Percentiles rank a stretch among this genome's conserved stretches.
Evolutionary conservation across 2,329 filamentous ascomycete genomes (phyloP).

Genomic region (Beauveria pseudobassiana): DNA sequence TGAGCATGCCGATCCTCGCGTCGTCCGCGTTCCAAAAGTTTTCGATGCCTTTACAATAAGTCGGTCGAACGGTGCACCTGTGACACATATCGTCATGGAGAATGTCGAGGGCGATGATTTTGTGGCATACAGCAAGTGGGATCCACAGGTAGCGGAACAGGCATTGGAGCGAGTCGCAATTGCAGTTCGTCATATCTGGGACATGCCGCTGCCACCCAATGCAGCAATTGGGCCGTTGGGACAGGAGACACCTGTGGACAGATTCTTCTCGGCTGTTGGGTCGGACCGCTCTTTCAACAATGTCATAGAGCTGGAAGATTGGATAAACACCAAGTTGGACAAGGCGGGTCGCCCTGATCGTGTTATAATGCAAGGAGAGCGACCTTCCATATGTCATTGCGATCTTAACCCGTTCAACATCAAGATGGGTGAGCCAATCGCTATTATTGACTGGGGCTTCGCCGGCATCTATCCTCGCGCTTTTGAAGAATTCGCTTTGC

Average conservation of each 20-base stretch:
- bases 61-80: not conserved
- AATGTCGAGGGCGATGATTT: constrained; percentile 7
- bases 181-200: not conserved
- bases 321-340: not conserved
- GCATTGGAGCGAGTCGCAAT: not conserved
- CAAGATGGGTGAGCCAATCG: constrained; percentile 9
- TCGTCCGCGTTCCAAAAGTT: constrained; percentile 8
- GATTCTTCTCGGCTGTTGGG: constrained; percentile 8
- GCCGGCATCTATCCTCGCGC: constrained; percentile 9
- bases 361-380: constrained; percentile 6
- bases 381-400: constrained; percentile 8
- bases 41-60: not conserved
- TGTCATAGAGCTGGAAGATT: not conserved
- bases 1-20: constrained; percentile 2
- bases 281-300: not conserved
- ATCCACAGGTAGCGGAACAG: not conserved
- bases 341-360: not conserved
- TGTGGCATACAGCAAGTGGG: not conserved
- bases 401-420: constrained; percentile 9
- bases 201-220: constrained; percentile 9
- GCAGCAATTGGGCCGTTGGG: not conserved
- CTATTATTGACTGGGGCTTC: constrained; percentile 10
- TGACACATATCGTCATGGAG: constrained; percentile 11
- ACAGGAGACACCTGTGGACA: constrained; percentile 1
- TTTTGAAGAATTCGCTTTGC: constrained; percentile 7